These are phyloP conservation scores for Zygoascus tannicola DNA, from an alignment of 805 yeast species.

Conservation along the genomic window DNA sequence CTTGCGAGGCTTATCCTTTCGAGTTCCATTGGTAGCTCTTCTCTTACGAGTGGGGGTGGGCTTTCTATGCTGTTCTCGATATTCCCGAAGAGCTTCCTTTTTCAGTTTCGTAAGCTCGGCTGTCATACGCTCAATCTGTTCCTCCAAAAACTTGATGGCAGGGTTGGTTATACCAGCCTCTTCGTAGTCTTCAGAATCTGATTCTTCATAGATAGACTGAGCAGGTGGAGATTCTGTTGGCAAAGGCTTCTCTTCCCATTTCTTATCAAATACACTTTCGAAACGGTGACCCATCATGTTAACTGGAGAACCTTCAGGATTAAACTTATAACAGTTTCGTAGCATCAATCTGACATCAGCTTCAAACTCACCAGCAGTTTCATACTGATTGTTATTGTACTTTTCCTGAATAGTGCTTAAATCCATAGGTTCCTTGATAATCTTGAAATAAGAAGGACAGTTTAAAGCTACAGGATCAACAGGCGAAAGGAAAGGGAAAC, in stretches of 20 bases:
- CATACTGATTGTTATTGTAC: slow-evolving; percentile 77
- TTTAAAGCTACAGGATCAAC: slow-evolving; percentile 93
- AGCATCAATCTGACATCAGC: slow-evolving; percentile 75
- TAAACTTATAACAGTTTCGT: slow-evolving; percentile 80
- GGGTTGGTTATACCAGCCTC: slow-evolving; percentile 67
- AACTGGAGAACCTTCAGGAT: slow-evolving; percentile 96
- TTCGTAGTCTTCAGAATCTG: slow-evolving; percentile 26
- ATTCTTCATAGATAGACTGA: slow-evolving; percentile 35
- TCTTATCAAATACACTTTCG: slow-evolving; percentile 75
- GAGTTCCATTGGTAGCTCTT: slow-evolving; percentile 14
- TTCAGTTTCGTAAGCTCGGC: slow-evolving; percentile 75
- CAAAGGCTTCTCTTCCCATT: slow-evolving; percentile 80
- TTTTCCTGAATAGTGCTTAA: slow-evolving; percentile 75
- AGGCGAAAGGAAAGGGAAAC: slow-evolving; percentile 86
- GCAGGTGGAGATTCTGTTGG: slow-evolving; percentile 52
- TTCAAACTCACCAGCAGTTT: slow-evolving; percentile 80
- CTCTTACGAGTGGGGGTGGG: slow-evolving; percentile 36
- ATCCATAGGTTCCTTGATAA: slow-evolving; percentile 92
- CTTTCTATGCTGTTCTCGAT: slow-evolving; percentile 41
- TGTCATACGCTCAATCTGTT: slow-evolving; percentile 77
- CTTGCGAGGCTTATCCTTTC: slow-evolving; percentile 13
- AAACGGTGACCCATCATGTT: slow-evolving; percentile 90
- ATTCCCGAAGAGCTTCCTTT: slow-evolving; percentile 33
- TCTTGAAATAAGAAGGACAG: slow-evolving; percentile 80
- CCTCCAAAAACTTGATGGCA: slow-evolving; percentile 81